Evolutionary conservation across 768 basidiomycete genomes (phyloP).

Genomic region (Termitomyces sp.): DNA sequence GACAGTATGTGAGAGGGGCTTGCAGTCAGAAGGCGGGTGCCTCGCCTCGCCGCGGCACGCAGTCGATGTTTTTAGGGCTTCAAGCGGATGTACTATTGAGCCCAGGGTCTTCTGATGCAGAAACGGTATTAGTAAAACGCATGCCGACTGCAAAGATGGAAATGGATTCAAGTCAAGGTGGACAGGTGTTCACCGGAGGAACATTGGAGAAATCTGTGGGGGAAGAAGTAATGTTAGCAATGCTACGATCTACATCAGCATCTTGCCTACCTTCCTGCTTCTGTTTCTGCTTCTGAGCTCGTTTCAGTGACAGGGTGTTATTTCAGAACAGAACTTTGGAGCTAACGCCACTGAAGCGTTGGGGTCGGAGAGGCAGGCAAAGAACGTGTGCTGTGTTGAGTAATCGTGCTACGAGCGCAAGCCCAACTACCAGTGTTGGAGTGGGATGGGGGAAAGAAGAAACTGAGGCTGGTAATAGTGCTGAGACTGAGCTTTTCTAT

Average conservation of each 20-base stretch:
- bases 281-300: background rate
- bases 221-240: background rate
- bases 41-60: background rate
- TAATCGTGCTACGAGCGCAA: background rate
- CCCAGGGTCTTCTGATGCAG: background rate
- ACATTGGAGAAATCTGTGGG: background rate
- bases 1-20: background rate
- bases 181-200: background rate
- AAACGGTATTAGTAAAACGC: too few species aligned
- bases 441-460: background rate
- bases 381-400: background rate
- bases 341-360: background rate
- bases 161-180: background rate
- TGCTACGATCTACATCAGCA: background rate
- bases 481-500: background rate
- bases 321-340: background rate
- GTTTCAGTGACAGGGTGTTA: background rate
- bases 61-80: too few species aligned
- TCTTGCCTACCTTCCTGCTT: background rate
- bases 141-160: background rate
- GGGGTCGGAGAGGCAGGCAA: background rate
- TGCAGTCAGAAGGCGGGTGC: background rate
- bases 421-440: background rate
- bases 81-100: background rate
- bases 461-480: background rate